phyloP scores from a whole-genome alignment of 768 basidiomycete genomes.

The Panus rudis region DNA sequence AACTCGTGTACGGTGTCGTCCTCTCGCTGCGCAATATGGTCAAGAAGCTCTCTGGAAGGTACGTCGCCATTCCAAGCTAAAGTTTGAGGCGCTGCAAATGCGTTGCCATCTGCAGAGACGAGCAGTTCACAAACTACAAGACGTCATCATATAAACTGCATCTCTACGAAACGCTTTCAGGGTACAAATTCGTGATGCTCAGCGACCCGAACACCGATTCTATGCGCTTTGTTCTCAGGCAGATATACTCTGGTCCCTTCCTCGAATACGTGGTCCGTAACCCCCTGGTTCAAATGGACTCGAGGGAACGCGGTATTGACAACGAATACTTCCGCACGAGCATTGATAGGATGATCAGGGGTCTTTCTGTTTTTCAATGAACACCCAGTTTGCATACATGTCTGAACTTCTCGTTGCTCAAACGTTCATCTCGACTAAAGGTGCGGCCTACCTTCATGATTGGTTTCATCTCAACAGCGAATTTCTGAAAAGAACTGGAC shows the following conservation, averaged over 20 bases:
- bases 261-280: constrained; percentile 91
- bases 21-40: constrained; percentile 90
- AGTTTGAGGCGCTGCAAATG: background rate
- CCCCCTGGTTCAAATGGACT: constrained; percentile 81
- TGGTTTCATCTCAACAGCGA: no score
- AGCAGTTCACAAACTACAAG: constrained; percentile 83
- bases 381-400: background rate
- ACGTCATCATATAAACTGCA: constrained; percentile 93
- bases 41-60: constrained; percentile 89
- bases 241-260: constrained; percentile 91
- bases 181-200: constrained; percentile 94
- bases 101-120: constrained; percentile 52
- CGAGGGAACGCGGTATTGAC: constrained; percentile 77
- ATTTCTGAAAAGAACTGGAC: no score
- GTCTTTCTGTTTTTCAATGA: constrained; percentile 39
- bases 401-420: no score
- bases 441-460: no score
- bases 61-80: constrained; percentile 10
- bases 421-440: no score
- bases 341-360: constrained; percentile 68
- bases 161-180: constrained; percentile 83
- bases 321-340: constrained; percentile 86
- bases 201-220: constrained; percentile 83
- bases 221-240: constrained; percentile 73
- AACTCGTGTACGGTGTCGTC: constrained; percentile 94